A percentile compares a stretch with the other conserved stretches of the same genome.
phyloP scores from a whole-genome alignment of 2,329 filamentous ascomycete species.

The Microcera coccophila region DNA sequence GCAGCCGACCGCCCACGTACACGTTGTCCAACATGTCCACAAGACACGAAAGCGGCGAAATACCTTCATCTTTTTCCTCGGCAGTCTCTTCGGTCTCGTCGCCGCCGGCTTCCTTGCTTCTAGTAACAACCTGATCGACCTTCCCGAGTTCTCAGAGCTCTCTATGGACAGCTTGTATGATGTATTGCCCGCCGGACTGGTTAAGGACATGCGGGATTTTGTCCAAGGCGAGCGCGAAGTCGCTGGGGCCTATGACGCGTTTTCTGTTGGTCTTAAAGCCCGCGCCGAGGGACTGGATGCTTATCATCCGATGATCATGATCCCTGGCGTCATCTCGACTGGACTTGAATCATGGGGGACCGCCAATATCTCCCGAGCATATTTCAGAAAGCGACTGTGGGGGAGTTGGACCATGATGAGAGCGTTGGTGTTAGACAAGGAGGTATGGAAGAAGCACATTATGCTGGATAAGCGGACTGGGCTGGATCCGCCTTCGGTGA shows the following conservation, averaged over 20 bases:
- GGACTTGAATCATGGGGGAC: constrained; percentile 97
- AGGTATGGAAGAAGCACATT: constrained; percentile 91
- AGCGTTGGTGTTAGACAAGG: constrained; percentile 87
- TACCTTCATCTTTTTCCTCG: constrained; percentile 80
- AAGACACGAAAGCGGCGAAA: constrained; percentile 68
- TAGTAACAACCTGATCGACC: constrained; percentile 81
- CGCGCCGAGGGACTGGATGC: constrained; percentile 75
- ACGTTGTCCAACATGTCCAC: constrained; percentile 41
- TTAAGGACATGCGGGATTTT: constrained; percentile 81
- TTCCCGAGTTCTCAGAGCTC: constrained; percentile 65
- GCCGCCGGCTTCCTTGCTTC: constrained; percentile 85
- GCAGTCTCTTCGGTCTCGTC: constrained; percentile 86
- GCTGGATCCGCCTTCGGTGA: constrained; percentile 83
- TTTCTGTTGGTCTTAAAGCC: constrained; percentile 82
- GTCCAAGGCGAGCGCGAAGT: constrained; percentile 80
- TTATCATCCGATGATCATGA: constrained; percentile 90
- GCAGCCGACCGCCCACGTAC: constrained; percentile 34
- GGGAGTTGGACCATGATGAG: constrained; percentile 99
- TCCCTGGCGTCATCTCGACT: constrained; percentile 95
- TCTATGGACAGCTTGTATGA: constrained; percentile 85
- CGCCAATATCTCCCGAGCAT: constrained; percentile 74
- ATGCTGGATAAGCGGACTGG: constrained; percentile 94
- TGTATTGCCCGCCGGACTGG: constrained; percentile 78
- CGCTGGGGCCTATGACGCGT: constrained; percentile 86
- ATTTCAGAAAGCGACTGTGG: constrained; percentile 93